Percentiles rank a stretch among this genome's conserved stretches.
Conservation (phyloP, 768 basidiomycete species). For the Boletus rufocinnamomeus region DNA sequence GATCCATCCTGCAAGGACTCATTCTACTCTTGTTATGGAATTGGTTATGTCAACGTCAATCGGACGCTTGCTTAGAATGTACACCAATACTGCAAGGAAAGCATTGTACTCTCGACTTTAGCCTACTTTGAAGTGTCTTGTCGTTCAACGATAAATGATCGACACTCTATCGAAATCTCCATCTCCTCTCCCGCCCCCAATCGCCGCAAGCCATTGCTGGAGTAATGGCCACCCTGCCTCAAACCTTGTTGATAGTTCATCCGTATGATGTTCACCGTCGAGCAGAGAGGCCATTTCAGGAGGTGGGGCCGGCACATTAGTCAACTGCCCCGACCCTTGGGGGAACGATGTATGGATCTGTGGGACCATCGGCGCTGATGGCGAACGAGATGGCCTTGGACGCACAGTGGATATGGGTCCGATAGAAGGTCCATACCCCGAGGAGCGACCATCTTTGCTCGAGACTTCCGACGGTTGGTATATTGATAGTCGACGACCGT, state of each 20-base stretch:
- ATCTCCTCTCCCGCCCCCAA: slow-evolving; percentile 62
- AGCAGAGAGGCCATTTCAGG: slow-evolving; percentile 59
- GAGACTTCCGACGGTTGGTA: slow-evolving; percentile 28
- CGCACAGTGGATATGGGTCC: slow-evolving; percentile 40
- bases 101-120: background rate
- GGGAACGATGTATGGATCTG: slow-evolving; percentile 31
- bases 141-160: slow-evolving; percentile 72
- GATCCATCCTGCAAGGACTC: slow-evolving; percentile 59
- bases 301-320: slow-evolving; percentile 40
- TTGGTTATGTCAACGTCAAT: slow-evolving; percentile 89
- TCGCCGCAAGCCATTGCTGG: slow-evolving; percentile 64
- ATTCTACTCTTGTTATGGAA: slow-evolving; percentile 87
- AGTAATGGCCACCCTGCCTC: slow-evolving; percentile 83
- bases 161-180: slow-evolving; percentile 73
- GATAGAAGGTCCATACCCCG: slow-evolving; percentile 26
- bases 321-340: slow-evolving; percentile 27
- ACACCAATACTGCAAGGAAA: background rate
- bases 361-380: slow-evolving; percentile 52
- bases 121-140: background rate
- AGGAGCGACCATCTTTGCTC: slow-evolving; percentile 24
- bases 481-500: slow-evolving; percentile 28
- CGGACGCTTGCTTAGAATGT: slow-evolving; percentile 60
- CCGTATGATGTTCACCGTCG: slow-evolving; percentile 90
- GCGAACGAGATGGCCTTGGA: slow-evolving; percentile 55
- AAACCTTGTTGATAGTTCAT: slow-evolving; percentile 84